These are phyloP conservation scores for Diaporthe sp. DNA, from an alignment of 2,329 filamentous ascomycete genomes.

Conservation along the genomic window DNA sequence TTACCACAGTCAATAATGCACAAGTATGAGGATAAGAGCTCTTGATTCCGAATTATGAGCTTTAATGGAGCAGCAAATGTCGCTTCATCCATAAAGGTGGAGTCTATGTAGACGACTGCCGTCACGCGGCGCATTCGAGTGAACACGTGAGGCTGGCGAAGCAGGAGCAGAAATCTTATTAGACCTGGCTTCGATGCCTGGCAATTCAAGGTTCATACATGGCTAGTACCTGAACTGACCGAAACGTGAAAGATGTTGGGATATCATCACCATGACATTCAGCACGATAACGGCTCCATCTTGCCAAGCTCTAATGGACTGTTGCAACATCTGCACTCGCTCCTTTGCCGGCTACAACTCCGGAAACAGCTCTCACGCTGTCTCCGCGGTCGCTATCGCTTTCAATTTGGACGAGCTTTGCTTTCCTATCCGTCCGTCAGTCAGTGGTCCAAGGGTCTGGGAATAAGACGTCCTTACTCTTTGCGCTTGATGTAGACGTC, in stretches of 20 bases:
- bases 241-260: neutral
- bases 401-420: constrained; percentile 6
- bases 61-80: no score
- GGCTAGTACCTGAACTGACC: neutral
- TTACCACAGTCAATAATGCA: no score
- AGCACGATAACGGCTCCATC: neutral
- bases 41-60: no score
- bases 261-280: no score
- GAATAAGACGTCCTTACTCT: neutral
- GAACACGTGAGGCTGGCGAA: no score
- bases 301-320: neutral
- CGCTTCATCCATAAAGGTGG: no score
- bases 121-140: no score
- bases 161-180: neutral
- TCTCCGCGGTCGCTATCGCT: constrained; percentile 13
- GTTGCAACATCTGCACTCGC: neutral
- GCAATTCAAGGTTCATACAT: neutral
- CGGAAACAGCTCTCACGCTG: neutral
- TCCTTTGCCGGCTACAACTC: neutral
- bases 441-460: neutral
- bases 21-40: no score
- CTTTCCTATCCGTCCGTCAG: neutral
- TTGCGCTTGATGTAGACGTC: constrained; percentile 23
- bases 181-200: neutral
- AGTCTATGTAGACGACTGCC: no score